These are phyloP conservation scores for Petrea volubilis DNA, from an alignment of 257 asterid genomes.

Conservation along the genomic window DNA sequence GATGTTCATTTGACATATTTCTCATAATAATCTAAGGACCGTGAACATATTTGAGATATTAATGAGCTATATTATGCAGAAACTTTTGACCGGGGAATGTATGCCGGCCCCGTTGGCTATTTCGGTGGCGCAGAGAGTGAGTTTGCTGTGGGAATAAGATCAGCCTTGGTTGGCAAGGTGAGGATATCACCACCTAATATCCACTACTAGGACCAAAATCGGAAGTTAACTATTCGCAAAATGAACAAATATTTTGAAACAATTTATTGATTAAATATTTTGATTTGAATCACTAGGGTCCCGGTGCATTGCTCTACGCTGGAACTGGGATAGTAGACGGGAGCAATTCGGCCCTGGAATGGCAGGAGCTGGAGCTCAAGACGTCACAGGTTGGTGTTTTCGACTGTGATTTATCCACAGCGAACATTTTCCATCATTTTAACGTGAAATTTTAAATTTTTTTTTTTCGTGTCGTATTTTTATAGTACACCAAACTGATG, in stretches of 20 bases:
- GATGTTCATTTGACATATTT: not conserved
- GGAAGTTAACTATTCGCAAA: too few species aligned
- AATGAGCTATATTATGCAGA: conserved; percentile 46
- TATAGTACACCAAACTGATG: conserved; percentile 93
- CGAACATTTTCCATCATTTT: too few species aligned
- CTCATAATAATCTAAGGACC: conserved; percentile 7
- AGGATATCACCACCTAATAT: conserved; percentile 22
- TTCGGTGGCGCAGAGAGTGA: conserved; percentile 96
- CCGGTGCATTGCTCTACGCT: conserved; percentile 83
- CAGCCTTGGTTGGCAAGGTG: conserved; percentile 92
- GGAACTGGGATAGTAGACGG: conserved; percentile 95
- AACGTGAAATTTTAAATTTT: too few species aligned
- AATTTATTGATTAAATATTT: conserved; percentile 12
- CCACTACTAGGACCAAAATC: too few species aligned
- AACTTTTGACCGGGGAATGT: conserved; percentile 96
- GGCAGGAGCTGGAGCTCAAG: conserved; percentile 97
- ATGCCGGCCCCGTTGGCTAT: conserved; percentile 99
- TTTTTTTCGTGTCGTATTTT: not conserved
- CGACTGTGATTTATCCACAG: too few species aligned
- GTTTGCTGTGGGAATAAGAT: conserved; percentile 97
- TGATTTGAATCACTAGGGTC: conserved; percentile 45
- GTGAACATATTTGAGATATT: not conserved
- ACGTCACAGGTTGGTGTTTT: conserved; percentile 78
- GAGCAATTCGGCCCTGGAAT: conserved; percentile 76
- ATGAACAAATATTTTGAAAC: too few species aligned